Evolutionary conservation across 305 asterid genomes (phyloP).

Genomic region (Salvia sclarea): DNA sequence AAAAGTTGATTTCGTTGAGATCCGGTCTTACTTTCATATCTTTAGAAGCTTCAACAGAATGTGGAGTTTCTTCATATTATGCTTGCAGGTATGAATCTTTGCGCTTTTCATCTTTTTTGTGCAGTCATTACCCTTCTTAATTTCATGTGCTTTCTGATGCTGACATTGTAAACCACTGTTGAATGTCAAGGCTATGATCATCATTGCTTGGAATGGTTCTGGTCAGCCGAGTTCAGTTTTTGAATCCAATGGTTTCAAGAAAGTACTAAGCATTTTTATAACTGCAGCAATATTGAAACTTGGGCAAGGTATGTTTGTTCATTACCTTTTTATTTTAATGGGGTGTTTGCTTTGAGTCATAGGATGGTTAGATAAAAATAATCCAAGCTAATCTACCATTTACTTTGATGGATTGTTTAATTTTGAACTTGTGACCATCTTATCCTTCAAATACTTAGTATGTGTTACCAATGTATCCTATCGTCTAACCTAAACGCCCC

Average conservation of each 20-base stretch:
- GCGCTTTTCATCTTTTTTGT: slow-evolving; percentile 15
- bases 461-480: too few relatives aligned
- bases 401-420: too few relatives aligned
- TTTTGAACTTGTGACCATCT: too few relatives aligned
- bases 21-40: slow-evolving; percentile 93
- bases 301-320: slow-evolving; percentile 76
- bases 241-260: slow-evolving; percentile 64
- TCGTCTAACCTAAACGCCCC: too few relatives aligned
- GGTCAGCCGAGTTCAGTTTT: slow-evolving; percentile 70
- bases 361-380: too few relatives aligned
- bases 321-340: slow-evolving; percentile 15
- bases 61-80: slow-evolving; percentile 98
- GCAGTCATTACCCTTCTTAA: slow-evolving; percentile 23
- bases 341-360: too few relatives aligned
- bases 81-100: slow-evolving; percentile 75
- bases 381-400: too few relatives aligned
- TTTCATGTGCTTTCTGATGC: slow-evolving; percentile 27
- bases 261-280: slow-evolving; percentile 89
- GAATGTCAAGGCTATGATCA: slow-evolving; percentile 87
- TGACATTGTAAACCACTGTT: slow-evolving; percentile 33
- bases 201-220: slow-evolving; percentile 92
- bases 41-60: slow-evolving; percentile 96
- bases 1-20: slow-evolving; percentile 96
- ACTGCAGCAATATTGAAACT: slow-evolving; percentile 96
- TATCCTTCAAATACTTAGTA: too few relatives aligned